phyloP scores from a whole-genome alignment of 768 basidiomycete species.

The Macrolepiota fuliginosa region DNA sequence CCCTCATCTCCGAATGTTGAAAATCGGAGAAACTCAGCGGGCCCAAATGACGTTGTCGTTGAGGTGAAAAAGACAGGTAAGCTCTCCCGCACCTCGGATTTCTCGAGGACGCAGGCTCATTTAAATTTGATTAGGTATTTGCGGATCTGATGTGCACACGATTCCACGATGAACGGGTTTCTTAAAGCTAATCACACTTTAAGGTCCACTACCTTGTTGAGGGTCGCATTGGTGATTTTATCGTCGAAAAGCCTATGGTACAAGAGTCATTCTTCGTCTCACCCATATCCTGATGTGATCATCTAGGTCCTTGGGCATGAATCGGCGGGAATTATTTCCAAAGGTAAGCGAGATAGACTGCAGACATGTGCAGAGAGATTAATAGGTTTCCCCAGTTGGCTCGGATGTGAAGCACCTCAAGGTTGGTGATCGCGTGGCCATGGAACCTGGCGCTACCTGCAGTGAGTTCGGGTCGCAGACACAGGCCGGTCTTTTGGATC shows the following conservation, averaged over 20 bases:
- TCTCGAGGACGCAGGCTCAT: neutral
- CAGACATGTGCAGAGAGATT: neutral
- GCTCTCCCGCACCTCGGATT: constrained; percentile 16
- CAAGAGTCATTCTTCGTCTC: constrained; percentile 19
- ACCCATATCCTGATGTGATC: neutral
- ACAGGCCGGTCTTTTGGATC: neutral
- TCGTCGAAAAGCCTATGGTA: constrained; percentile 82
- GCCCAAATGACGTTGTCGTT: constrained; percentile 78
- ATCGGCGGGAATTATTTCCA: constrained; percentile 75
- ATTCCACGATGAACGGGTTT: constrained; percentile 1
- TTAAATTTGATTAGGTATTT: constrained; percentile 59
- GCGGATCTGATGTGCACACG: constrained; percentile 76
- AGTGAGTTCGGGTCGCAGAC: constrained; percentile 31
- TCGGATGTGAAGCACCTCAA: constrained; percentile 72
- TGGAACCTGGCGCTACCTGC: constrained; percentile 91
- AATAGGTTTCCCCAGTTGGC: constrained; percentile 52
- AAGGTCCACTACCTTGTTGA: constrained; percentile 80
- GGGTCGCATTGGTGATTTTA: constrained; percentile 77
- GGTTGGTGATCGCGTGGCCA: constrained; percentile 83
- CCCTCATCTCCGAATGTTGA: neutral
- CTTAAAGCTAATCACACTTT: neutral
- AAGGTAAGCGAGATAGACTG: constrained; percentile 41
- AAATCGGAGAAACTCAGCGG: constrained; percentile 39
- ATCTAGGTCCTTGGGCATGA: constrained; percentile 90
- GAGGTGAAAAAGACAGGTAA: constrained; percentile 89